Base-by-base conservation (phyloP, 2,329 filamentous ascomycete genomes). In the Monilinia fructicola region DNA sequence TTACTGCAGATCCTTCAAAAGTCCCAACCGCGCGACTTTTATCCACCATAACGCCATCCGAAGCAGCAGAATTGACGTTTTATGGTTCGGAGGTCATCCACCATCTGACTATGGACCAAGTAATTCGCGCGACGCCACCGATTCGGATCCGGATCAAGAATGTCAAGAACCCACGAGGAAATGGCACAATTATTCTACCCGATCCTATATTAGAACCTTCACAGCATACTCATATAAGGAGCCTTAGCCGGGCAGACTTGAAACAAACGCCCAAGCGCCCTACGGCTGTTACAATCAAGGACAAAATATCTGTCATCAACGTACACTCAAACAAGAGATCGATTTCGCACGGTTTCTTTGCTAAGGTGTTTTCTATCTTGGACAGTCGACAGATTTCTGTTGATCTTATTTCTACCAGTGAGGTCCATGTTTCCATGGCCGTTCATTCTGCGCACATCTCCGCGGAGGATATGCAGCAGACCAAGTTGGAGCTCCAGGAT, bases 81-180 rank as follows among this genome's bases (percentile, higher is more conserved):
- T 95, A 94, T 77, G 91, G 91, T 69, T 93, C 93, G 69, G 95
- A 99, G 78, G 95, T 99, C 76, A 99, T 99, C 73, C 95, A 99
- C 77, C 95, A 97, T 71, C 90, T 97, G 77, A 99, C 95, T 74
- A 98, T 99, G 93, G 94, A 98, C 80, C 95, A 98, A 79, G 88
- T 90, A 71, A 93, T 95, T 76, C 90, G 91, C 74, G 91, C 91
- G n/a, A 79, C 82, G 31, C 87, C 87, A 0, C 88, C 89, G 62
- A 95, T 95, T 74, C 90, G 89, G 21, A 93, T 95, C 74, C 90
- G 92, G 71, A 95, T 95, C 80, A 95, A 95, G 82, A 96, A 96
- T 75, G 91, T 96, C 76, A 93, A 93, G 81, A 95, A 95, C 76
- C 90, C 91, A 0, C 85, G 87, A 54, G 90, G 90, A 67, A 86